Base-by-base conservation (phyloP, 208 protist genomes). In the Angomonas deanei region DNA sequence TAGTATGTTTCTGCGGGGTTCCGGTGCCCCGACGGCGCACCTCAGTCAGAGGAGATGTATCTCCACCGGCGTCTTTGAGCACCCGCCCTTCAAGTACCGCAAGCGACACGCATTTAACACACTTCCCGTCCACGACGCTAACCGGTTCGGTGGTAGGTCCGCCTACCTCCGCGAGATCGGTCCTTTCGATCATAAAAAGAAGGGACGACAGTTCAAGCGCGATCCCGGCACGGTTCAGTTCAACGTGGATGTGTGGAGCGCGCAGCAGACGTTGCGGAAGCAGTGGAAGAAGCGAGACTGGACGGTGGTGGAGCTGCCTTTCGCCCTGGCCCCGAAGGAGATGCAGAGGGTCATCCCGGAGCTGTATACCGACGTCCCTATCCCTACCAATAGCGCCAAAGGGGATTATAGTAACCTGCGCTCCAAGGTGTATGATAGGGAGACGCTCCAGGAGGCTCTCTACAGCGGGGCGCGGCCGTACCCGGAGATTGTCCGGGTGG, bases 171-270 rank as follows among this genome's bases (percentile, higher is more conserved):
- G 87, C 0, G 84, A 93, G 63, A 94, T 92, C 49, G 87, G 85
- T 3, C 86, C 86, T 6, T 70, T 91, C 24, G 80, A 92, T 50
- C 78, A 87, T 24, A 91, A 93, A 47, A 80, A 72, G 36, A 72
- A 71, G 19, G 84, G 86, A 0, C 86, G 86, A 2, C 68, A 76
- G 53, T 96, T 93, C 66, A 96, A 96, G 76, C 78, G 81, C 30
- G 84, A 96, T 50, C 67, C 58, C 0, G 63, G 67, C 2, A 92
- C 82, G 30, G 66, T 87, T 61, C 85, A 93, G 72, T 94, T 81
- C 60, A 96, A 94, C 71, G 87, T 96, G 32, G 91, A 93, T 72
- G 71, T 94, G 21, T 96, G 88, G 86, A 68, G 68, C n/a, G 91
- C 91, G 6, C 88, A 96, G 71, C 85, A 93, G 61, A 84, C 88